Base-by-base conservation (phyloP, 768 basidiomycete species). In the Ramaria rubella region DNA sequence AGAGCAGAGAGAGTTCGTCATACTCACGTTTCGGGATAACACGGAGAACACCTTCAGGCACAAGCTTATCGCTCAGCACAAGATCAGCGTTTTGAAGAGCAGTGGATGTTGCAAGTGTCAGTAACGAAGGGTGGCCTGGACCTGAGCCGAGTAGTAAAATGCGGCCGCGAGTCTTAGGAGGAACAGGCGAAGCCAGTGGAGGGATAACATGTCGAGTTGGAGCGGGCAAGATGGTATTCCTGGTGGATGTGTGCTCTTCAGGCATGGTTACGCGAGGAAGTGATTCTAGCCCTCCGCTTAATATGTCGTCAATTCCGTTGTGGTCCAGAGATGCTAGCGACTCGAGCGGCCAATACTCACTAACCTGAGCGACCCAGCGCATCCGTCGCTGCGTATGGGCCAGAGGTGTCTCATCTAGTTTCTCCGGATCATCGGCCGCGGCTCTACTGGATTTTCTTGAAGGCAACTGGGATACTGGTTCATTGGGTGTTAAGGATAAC, bases 51-150 rank as follows among this genome's bases (percentile, higher is more conserved):
- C 86, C 83, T 14, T 86, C 78, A 0, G 95, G 95, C 2, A 98
- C 95, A 27, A 99, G 87, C 65, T 99, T 99, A 73, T 99, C 96
- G 14, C 93, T 90, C 12, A 99, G 81, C 11, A 98, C 90, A 24
- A 96, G 74, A 61, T 95, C 85, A 1, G 94, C 91, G 27, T 83
- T 77, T 55, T 78, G 76, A 42, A 99, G 79, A 0, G 87, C 82
- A 17, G 77, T 79, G 62, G 90, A 89, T 0, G 94, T 90, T 1
- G 94, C 90, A 7, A 90, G 71, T 1, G 96, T 97, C 51, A 99
- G 82, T 17, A 99, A 79, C 2, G 89, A 87, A 0, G 95, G 93
- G 60, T 95, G 93, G 4, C 96, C 96, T 1, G 96, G 94, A 1
- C 96, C 96, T 14, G 94, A 95, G 3, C 96, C 94, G 27, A 94